Percentiles rank a stretch among this genome's conserved stretches.
Evolutionary conservation across 805 yeast genomes (phyloP).

Genomic region (Crinitomyces ghanaensis): DNA sequence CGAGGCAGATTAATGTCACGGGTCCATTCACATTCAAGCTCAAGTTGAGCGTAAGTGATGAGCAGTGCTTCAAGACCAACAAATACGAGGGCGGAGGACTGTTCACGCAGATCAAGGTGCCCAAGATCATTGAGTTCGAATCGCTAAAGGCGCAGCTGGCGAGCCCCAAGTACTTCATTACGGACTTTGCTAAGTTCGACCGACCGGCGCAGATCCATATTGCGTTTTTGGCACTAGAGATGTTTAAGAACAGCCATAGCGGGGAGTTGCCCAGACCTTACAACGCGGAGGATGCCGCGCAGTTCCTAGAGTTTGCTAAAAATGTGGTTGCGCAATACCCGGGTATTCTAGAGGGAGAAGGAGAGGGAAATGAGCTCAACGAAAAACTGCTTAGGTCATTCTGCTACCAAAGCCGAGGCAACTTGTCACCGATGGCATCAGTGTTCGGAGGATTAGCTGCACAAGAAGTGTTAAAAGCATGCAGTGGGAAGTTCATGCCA

Average conservation of each 20-base stretch:
- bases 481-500: conserved; percentile 93
- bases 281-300: conserved; percentile 61
- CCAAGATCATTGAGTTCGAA: conserved; percentile 50
- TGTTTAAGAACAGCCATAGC: conserved; percentile 50
- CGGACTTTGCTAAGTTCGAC: conserved; percentile 92
- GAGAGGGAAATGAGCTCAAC: conserved; percentile 51
- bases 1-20: conserved; percentile 66
- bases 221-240: conserved; percentile 82
- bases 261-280: conserved; percentile 68
- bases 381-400: conserved; percentile 58
- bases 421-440: conserved; percentile 79
- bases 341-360: conserved; percentile 41
- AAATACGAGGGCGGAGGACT: conserved; percentile 73
- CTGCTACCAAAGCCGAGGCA: conserved; percentile 82
- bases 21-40: conserved; percentile 94
- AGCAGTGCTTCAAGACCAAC: conserved; percentile 48
- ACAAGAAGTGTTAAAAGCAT: conserved; percentile 91
- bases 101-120: conserved; percentile 86
- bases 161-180: conserved; percentile 65
- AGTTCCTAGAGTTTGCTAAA: conserved; percentile 47
- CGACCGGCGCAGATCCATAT: conserved; percentile 84
- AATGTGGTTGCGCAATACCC: conserved; percentile 51
- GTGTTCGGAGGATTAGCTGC: conserved; percentile 91
- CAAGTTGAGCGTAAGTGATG: conserved; percentile 47
- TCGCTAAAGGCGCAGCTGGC: conserved; percentile 51